These are phyloP conservation scores for Drechslerella dactyloides DNA, from an alignment of 2,329 filamentous ascomycete genomes.

Conservation along the genomic window DNA sequence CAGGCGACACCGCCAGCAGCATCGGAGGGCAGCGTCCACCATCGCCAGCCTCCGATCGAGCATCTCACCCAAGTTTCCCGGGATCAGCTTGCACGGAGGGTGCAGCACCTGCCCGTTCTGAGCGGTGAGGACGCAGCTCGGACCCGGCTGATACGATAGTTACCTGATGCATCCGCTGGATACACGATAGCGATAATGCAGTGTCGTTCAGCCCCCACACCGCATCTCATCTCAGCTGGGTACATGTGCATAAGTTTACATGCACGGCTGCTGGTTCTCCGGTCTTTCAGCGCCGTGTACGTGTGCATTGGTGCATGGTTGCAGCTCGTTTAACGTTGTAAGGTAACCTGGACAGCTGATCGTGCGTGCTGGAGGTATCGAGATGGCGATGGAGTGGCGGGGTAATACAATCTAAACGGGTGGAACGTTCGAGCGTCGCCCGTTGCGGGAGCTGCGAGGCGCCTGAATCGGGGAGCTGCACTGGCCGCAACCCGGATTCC, in stretches of 20 bases:
- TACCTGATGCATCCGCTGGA: not conserved
- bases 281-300: too few relatives aligned
- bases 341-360: too few relatives aligned
- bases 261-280: too few relatives aligned
- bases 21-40: slow-evolving; percentile 25
- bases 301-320: too few relatives aligned
- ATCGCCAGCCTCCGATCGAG: not conserved
- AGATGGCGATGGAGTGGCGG: not conserved
- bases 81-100: not conserved
- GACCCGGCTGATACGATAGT: not conserved
- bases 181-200: not conserved
- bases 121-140: not conserved
- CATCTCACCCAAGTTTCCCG: not conserved
- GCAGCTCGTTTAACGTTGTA: too few relatives aligned
- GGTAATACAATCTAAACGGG: too few relatives aligned
- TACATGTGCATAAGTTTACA: too few relatives aligned
- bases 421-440: slow-evolving; percentile 8
- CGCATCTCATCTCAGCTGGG: too few relatives aligned
- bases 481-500: slow-evolving; percentile 8
- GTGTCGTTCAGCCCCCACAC: too few relatives aligned
- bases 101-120: not conserved
- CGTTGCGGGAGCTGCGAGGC: slow-evolving; percentile 22
- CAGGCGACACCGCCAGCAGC: not conserved
- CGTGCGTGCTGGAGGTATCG: slow-evolving; percentile 22
- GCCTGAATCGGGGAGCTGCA: slow-evolving; percentile 6